phyloP scores from a whole-genome alignment of 345 rosid species.

The Garcia nutans region DNA sequence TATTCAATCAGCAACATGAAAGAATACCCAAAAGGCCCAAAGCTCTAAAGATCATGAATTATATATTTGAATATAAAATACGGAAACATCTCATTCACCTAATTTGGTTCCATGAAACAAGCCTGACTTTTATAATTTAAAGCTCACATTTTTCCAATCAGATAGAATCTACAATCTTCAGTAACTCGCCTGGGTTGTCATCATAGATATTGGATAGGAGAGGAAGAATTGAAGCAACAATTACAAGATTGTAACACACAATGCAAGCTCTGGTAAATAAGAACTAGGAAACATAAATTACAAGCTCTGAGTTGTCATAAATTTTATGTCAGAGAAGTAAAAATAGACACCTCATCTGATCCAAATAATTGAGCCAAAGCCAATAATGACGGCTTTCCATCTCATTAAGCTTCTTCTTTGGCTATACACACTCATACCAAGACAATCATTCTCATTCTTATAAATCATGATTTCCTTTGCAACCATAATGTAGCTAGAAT shows the following conservation, averaged over 20 bases:
- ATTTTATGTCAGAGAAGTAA: no score
- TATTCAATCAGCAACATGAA: constrained; percentile 3
- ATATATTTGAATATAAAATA: constrained; percentile 1
- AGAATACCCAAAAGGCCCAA: not conserved
- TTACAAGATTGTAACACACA: no score
- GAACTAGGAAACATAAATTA: no score
- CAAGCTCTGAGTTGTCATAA: no score
- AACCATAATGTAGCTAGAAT: not conserved
- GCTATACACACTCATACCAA: not conserved
- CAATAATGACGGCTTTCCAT: no score
- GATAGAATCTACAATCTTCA: not conserved
- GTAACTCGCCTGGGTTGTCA: not conserved
- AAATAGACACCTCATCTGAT: no score
- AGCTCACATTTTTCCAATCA: not conserved
- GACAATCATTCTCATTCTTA: not conserved
- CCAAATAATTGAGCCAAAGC: no score
- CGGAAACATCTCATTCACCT: not conserved
- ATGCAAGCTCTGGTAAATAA: no score
- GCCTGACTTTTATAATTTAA: not conserved
- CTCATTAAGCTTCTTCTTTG: no score
- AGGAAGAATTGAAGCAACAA: not conserved
- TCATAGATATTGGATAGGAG: not conserved
- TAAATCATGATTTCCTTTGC: no score
- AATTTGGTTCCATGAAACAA: not conserved
- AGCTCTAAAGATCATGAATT: constrained; percentile 3